Base-by-base conservation (phyloP, 257 asterid genomes). In the Solanum chilense region DNA sequence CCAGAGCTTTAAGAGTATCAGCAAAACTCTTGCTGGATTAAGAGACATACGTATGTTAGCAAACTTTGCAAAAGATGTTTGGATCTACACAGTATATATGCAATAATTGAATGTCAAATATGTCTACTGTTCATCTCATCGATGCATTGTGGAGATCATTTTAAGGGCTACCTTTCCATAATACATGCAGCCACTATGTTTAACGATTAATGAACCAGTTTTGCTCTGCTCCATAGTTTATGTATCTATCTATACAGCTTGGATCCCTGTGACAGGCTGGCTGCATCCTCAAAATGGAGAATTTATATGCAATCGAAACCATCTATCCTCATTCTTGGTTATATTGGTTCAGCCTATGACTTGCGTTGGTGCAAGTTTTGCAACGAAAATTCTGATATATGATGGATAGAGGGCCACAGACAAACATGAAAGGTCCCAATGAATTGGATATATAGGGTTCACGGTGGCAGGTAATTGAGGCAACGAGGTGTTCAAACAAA, bases 11-110 rank as follows among this genome's bases (percentile, higher is more conserved):
- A 49, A 97, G 98, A 81, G 95, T 91, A 88, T 96, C 98, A 42
- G 95, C 97, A 82, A 96, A 97, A 84, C 89, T 92, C 91, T 89
- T 93, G 87, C 99, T 97, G 95, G 75, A 81, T 62, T 56, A 27
- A 45, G 39, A 9, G 64, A 84, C 13, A 66, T 5, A 74, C 9
- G 35, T 47, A 52, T 9, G 18, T 52, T 1, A 52, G 62, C 62
- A 16, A 52, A 16, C 62, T 6, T 29, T 47, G 69, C 29, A 27
- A 10, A 0, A 4, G 9, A 78, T 44, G 49, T 78, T 44, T 52
- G 0, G 39, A 77, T 44, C 41, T 44, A 16, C 5, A 77, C 6
- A 12, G 9, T 3, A 1, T 66, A 27, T 3, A 66, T 75, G 5
- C 33, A 75, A 75, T 3, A 14, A 44, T 25, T 25, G 39, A 8